phyloP scores from a whole-genome alignment of 2,329 filamentous ascomycete species.

The Xylaria sp. region DNA sequence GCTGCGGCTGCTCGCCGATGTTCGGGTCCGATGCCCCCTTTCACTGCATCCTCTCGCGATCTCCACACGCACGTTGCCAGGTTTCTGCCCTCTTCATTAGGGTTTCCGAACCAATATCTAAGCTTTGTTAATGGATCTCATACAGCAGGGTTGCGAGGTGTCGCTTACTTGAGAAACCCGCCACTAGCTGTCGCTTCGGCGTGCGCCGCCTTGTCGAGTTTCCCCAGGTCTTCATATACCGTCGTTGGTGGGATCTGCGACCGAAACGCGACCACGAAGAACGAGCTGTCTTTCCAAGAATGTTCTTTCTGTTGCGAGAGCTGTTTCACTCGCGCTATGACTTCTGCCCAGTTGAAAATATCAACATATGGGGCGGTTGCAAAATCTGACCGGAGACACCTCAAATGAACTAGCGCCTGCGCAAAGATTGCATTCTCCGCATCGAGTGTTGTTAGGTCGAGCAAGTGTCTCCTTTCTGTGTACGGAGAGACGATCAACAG shows the following conservation, averaged over 20 bases:
- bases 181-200: constrained; percentile 73
- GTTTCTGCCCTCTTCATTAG: constrained; percentile 66
- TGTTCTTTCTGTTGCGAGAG: constrained; percentile 45
- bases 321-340: constrained; percentile 53
- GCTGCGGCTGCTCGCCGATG: constrained; percentile 61
- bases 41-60: constrained; percentile 52
- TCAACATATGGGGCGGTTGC: constrained; percentile 67
- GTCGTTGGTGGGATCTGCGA: constrained; percentile 64
- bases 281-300: constrained; percentile 57
- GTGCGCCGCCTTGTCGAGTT: constrained; percentile 73
- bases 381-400: constrained; percentile 62
- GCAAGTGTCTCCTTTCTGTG: constrained; percentile 61
- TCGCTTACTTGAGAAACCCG: constrained; percentile 68
- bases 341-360: constrained; percentile 69
- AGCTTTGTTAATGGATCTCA: constrained; percentile 21
- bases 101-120: constrained; percentile 82
- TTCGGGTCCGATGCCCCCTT: constrained; percentile 55
- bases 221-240: constrained; percentile 62
- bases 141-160: constrained; percentile 17
- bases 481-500: constrained; percentile 70
- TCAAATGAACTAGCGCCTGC: constrained; percentile 61
- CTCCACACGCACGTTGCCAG: constrained; percentile 74
- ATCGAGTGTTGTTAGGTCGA: constrained; percentile 65
- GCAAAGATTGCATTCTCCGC: constrained; percentile 64
- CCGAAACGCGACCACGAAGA: constrained; percentile 82